Evolutionary conservation across 2,329 filamentous ascomycete species (phyloP).

Genomic region (Graphilbum fragrans): DNA sequence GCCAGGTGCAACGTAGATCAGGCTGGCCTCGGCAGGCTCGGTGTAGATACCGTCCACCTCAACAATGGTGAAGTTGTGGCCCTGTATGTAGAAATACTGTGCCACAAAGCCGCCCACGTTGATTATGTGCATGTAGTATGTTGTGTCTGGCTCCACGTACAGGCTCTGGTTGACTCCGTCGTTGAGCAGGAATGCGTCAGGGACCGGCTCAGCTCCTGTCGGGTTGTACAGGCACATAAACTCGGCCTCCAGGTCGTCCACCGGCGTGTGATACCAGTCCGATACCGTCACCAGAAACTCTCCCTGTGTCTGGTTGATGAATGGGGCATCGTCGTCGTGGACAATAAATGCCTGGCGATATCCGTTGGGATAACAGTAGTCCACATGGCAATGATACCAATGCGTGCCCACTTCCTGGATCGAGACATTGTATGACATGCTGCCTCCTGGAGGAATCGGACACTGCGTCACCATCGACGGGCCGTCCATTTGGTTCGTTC

Average conservation of each 20-base stretch:
- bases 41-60: slow-evolving; percentile 63
- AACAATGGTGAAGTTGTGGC: slow-evolving; percentile 54
- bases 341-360: slow-evolving; percentile 7
- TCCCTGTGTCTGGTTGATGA: slow-evolving; percentile 43
- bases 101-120: slow-evolving; percentile 62
- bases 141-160: slow-evolving; percentile 50
- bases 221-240: slow-evolving; percentile 43
- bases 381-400: slow-evolving; percentile 64
- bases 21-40: slow-evolving; percentile 43
- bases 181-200: slow-evolving; percentile 57
- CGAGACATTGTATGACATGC: slow-evolving; percentile 58
- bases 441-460: slow-evolving; percentile 46
- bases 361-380: slow-evolving; percentile 59
- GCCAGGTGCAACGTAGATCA: slow-evolving; percentile 54
- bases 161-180: slow-evolving; percentile 52
- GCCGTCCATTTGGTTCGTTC: slow-evolving; percentile 61
- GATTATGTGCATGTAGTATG: slow-evolving; percentile 59
- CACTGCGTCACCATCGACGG: slow-evolving; percentile 55
- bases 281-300: slow-evolving; percentile 53
- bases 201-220: slow-evolving; percentile 50
- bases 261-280: slow-evolving; percentile 57
- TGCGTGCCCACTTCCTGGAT: slow-evolving; percentile 52
- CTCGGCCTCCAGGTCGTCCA: slow-evolving; percentile 22
- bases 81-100: slow-evolving; percentile 54
- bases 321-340: slow-evolving; percentile 46